Base-by-base conservation (phyloP, 2,329 filamentous ascomycete genomes). In the Cladophialophora immunda region DNA sequence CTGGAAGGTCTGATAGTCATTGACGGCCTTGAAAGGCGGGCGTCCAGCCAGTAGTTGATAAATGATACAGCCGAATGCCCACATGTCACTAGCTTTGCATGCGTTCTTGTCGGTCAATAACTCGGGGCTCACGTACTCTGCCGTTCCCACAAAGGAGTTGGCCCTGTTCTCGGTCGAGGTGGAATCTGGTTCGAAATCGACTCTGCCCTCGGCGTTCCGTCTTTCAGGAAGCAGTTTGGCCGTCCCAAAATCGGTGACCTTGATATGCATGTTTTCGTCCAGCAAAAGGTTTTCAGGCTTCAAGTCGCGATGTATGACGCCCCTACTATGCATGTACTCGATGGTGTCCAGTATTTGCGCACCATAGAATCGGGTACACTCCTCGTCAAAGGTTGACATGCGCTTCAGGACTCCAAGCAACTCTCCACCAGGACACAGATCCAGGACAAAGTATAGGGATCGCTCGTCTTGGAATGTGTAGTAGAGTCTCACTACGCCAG, bases 381-480 rank as follows among this genome's bases (percentile, higher is more conserved):
- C 95, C 70, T 96, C 87, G 75, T 99, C 93, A 75, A 99, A 99
- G 0, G 93, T 97, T 13, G 91, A 90, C 75, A 95, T 94, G 79
- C 94, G 94, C 81, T 99, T 99, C 72, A 99, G 79, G 6, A 97
- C 93, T 11, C 93, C 94, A 4, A 99, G 82, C 19, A 99, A 85
- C 79, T 99, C 95, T 66, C 95, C 95, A 34, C 93, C 93, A 74
- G 90, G 93, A 74, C 94, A 97, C 62, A 98, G 83, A 77, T 99
- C 95, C 70, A 99, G 85, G 27, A 99, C 95, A 77, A 98, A 99
- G 81, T 99, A 99, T 3, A 99, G 84, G 3, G 94, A 98, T 25
- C 91, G 87, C 77, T 98, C 94, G 79, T 99, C 95, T 78, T 99
- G 95, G 76, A 99, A 99, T 1, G 95, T 99, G 80, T 99, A 99